Evolutionary conservation across 768 basidiomycete genomes (phyloP).

Genomic region (Terana coerulea): DNA sequence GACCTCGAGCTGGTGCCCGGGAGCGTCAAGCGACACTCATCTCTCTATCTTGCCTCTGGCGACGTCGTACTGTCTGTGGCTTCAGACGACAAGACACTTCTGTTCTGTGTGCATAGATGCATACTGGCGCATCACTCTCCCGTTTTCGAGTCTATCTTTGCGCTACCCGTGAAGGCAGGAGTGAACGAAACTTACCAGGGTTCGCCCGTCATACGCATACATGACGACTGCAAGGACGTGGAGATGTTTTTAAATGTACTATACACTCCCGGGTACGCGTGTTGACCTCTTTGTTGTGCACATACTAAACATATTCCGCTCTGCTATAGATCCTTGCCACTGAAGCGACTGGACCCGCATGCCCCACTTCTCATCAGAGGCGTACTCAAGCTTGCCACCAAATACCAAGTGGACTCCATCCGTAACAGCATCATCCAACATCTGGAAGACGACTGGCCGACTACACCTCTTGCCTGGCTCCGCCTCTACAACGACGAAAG

Average conservation of each 20-base stretch:
- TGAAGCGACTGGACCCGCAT: conserved; percentile 17
- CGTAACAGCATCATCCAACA: conserved; percentile 19
- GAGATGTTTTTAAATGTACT: background rate
- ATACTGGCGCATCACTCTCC: conserved; percentile 11
- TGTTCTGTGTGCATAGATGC: conserved; percentile 8
- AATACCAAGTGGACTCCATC: conserved; percentile 26
- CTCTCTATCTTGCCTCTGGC: conserved; percentile 9
- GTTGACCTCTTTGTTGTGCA: too few relatives aligned
- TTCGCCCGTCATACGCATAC: background rate
- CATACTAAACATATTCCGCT: background rate
- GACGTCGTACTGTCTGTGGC: conserved; percentile 1
- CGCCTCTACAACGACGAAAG: conserved; percentile 5
- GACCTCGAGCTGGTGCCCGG: too few relatives aligned
- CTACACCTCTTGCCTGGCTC: conserved; percentile 11
- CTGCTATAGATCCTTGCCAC: conserved; percentile 13
- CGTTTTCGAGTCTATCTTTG: conserved; percentile 14
- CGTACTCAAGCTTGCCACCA: conserved; percentile 23
- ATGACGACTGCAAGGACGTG: conserved; percentile 3
- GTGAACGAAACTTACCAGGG: conserved; percentile 1
- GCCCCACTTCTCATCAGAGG: conserved; percentile 17
- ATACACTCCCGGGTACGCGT: conserved; percentile 6
- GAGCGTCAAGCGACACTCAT: background rate
- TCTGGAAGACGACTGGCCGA: conserved; percentile 26
- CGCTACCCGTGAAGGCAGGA: background rate
- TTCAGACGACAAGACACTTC: background rate